Percentiles rank a stretch among this genome's conserved stretches.
Evolutionary conservation across 768 basidiomycete species (phyloP).

Genomic region (Boletales sp.): DNA sequence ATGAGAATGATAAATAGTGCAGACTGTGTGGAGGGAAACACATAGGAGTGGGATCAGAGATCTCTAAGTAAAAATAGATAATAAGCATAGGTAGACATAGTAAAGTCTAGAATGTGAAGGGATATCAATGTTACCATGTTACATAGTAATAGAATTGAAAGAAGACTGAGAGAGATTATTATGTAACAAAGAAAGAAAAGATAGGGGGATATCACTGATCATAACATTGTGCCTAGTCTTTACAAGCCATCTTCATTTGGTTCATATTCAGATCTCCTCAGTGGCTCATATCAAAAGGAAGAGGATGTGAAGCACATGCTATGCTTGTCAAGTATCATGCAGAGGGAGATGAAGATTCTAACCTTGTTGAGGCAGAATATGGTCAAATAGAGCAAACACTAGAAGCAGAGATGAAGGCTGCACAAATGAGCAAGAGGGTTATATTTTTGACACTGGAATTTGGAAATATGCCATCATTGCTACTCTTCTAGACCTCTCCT

Average conservation of each 20-base stretch:
- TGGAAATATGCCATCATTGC: conserved; percentile 4
- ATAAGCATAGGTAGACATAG: too few species aligned
- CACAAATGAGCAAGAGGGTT: not conserved
- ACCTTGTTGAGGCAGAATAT: conserved; percentile 39
- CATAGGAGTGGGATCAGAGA: too few species aligned
- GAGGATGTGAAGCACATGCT: conserved; percentile 43
- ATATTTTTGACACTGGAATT: conserved; percentile 6
- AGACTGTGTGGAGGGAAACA: too few species aligned
- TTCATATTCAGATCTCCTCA: too few species aligned
- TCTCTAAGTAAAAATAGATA: too few species aligned
- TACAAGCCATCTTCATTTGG: conserved; percentile 50
- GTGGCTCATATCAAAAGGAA: conserved; percentile 42
- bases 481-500: conserved; percentile 1
- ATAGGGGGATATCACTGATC: too few species aligned
- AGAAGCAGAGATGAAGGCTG: conserved; percentile 22
- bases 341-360: conserved; percentile 45
- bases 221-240: conserved; percentile 46
- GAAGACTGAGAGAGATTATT: too few species aligned
- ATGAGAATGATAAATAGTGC: too few species aligned
- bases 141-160: too few species aligned
- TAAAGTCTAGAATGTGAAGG: too few species aligned
- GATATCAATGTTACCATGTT: too few species aligned
- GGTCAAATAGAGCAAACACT: conserved; percentile 54
- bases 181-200: too few species aligned
- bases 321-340: conserved; percentile 57